phyloP scores from a whole-genome alignment of 2,329 filamentous ascomycete species.

The Paraphaeosphaeria sporulosa region DNA sequence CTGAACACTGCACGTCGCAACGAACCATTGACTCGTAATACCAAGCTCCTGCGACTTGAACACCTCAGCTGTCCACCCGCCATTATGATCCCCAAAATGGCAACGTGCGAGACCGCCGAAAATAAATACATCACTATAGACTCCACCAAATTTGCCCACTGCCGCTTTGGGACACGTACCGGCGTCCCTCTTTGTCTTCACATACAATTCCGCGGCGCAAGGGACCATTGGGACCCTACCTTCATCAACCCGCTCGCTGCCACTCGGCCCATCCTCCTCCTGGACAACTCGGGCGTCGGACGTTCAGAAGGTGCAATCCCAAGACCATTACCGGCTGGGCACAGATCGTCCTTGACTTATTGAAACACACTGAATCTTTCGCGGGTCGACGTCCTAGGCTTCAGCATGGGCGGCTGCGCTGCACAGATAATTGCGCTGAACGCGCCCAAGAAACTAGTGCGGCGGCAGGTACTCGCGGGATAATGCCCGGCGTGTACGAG shows the following conservation, averaged over 20 bases:
- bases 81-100: constrained; percentile 3
- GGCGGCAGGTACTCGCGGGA: constrained; percentile 57
- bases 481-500: constrained; percentile 50
- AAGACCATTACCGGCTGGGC: constrained; percentile 50
- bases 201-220: constrained; percentile 33
- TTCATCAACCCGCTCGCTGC: constrained; percentile 56
- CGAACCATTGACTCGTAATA: too few species aligned
- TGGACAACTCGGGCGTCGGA: constrained; percentile 60
- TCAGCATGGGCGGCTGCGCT: constrained; percentile 59
- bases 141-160: constrained; percentile 27
- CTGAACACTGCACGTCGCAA: too few species aligned
- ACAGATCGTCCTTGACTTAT: constrained; percentile 28
- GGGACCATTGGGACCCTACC: constrained; percentile 33
- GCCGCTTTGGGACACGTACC: constrained; percentile 20
- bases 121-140: constrained; percentile 20
- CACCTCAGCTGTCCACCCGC: too few species aligned
- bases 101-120: constrained; percentile 16
- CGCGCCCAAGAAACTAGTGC: constrained; percentile 40
- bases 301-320: constrained; percentile 54
- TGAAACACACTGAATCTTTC: constrained; percentile 41
- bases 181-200: constrained; percentile 28
- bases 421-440: constrained; percentile 57
- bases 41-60: background rate
- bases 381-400: constrained; percentile 58
- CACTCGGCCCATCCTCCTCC: constrained; percentile 54